These are phyloP conservation scores for Fulvia fulva DNA, from an alignment of 2,329 filamentous ascomycete genomes.

Conservation along the genomic window DNA sequence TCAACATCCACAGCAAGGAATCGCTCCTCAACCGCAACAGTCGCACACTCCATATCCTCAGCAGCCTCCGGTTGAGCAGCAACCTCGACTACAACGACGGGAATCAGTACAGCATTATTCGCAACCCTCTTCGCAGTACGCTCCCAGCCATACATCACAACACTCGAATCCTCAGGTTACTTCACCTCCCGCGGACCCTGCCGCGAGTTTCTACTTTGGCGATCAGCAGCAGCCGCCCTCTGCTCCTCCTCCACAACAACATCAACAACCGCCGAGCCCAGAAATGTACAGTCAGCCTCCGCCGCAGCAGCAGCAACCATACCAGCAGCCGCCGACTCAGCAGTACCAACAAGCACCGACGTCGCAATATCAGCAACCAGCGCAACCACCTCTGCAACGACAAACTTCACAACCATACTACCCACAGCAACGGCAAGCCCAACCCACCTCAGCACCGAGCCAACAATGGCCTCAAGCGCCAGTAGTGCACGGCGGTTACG, in stretches of 20 bases:
- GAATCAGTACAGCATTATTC: slow-evolving; percentile 31
- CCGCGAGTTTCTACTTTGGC: slow-evolving; percentile 57
- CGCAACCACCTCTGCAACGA: slow-evolving; percentile 17
- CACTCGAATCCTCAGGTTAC: slow-evolving; percentile 25
- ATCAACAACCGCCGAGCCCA: slow-evolving; percentile 29
- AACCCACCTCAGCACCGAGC: slow-evolving; percentile 9
- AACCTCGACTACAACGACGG: slow-evolving; percentile 27
- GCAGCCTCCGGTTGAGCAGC: slow-evolving; percentile 8
- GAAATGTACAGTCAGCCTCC: slow-evolving; percentile 34
- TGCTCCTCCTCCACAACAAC: slow-evolving; percentile 5
- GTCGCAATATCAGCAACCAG: slow-evolving; percentile 18
- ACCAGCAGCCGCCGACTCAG: slow-evolving; percentile 25
- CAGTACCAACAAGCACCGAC: slow-evolving; percentile 15
- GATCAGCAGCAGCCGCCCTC: slow-evolving; percentile 23
- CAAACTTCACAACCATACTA: slow-evolving; percentile 23
- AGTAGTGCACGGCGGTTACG: slow-evolving; percentile 29
- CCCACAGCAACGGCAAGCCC: slow-evolving; percentile 8
- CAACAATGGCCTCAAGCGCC: slow-evolving; percentile 35
- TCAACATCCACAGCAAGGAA: slow-evolving; percentile 31
- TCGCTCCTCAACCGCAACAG: slow-evolving; percentile 34
- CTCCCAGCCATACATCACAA: slow-evolving; percentile 32
- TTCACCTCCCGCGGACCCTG: slow-evolving; percentile 46
- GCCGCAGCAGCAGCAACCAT: slow-evolving; percentile 25
- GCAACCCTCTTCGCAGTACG: slow-evolving; percentile 34
- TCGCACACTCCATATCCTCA: slow-evolving; percentile 32